A percentile compares a stretch with the other conserved stretches of the same genome.
phyloP scores from a whole-genome alignment of 768 basidiomycete genomes.

The Tricholoma hemisulphureum region DNA sequence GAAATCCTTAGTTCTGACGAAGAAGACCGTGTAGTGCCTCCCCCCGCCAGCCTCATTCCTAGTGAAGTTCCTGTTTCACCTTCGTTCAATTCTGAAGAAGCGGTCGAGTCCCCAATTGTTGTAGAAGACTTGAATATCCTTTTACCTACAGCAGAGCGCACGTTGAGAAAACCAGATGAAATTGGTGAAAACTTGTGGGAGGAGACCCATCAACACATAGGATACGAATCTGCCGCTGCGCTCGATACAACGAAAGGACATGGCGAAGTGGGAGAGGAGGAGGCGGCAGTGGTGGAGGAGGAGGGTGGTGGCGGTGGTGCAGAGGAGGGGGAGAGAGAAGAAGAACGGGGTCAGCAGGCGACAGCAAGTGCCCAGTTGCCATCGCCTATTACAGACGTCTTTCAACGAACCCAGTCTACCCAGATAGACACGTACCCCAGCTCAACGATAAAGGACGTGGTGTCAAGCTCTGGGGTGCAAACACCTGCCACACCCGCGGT shows the following conservation, averaged over 20 bases:
- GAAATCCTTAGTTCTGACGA: background rate
- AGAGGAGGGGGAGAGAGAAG: constrained; percentile 6
- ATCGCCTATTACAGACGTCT: background rate
- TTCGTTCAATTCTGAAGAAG: background rate
- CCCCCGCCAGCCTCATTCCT: background rate
- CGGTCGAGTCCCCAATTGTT: background rate
- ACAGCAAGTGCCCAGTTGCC: background rate
- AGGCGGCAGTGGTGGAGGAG: constrained; percentile 11
- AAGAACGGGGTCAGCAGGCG: background rate
- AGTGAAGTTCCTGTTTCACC: background rate
- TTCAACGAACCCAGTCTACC: background rate
- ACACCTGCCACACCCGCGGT: background rate
- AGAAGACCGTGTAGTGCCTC: background rate
- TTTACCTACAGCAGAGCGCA: background rate
- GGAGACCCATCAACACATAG: background rate
- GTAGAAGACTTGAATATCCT: background rate
- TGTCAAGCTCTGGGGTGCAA: background rate
- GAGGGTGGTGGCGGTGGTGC: constrained; percentile 9
- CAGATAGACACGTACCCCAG: background rate
- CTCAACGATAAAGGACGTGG: background rate
- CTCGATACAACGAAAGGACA: constrained; percentile 12
- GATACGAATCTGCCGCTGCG: background rate
- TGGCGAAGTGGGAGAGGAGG: constrained; percentile 15
- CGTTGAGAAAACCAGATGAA: background rate
- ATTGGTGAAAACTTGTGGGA: background rate